Base-by-base conservation (phyloP, 129 eudicot genomes). In the Tagetes patula region DNA sequence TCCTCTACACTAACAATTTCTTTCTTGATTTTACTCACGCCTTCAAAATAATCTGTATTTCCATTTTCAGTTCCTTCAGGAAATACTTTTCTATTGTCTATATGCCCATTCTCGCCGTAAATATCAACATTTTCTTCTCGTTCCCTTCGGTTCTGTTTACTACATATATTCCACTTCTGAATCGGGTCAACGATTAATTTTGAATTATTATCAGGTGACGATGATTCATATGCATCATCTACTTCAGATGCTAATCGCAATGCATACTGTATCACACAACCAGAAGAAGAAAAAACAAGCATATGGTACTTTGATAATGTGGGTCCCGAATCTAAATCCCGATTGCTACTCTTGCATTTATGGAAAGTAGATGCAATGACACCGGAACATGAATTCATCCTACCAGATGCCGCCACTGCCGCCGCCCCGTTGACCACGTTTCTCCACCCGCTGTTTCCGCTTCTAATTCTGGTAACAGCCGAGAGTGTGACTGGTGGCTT, bases 111-210 rank as follows among this genome's bases (percentile, higher is more conserved):
- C 63, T 87, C 96, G 38, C 95, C 92, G 85, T 89, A 85, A 9
- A 89, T 76, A 65, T 89, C 96, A 6, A 77, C 12, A 36, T 72
- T 82, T 67, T 87, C 88, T 62, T 81, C 92, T 13, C 85, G 80
- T 42, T 84, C 88, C 79, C 87, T 84, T 48, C 89, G 84, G 34
- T 86, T 82, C 62, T 83, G 91, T 77, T 93, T 93, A 72, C 82
- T 89, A 81, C 84, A 84, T 4, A 93, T 83, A 76, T 93, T 85
- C 98, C 98, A 87, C 82, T 87, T 93, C 83, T 87, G 91, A 33
- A 89, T 87, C n/a, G 98, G 86, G 74, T 93, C 95, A 66, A 92
- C 88, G 0, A 78, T 40, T 9, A 93, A 77, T 74, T 87, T 85
- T 13, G 88, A 77, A 59, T 80, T 94, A 65, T 32, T 12, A 14